phyloP scores from a whole-genome alignment of 2,329 filamentous ascomycete genomes.

The Phoma sp. region DNA sequence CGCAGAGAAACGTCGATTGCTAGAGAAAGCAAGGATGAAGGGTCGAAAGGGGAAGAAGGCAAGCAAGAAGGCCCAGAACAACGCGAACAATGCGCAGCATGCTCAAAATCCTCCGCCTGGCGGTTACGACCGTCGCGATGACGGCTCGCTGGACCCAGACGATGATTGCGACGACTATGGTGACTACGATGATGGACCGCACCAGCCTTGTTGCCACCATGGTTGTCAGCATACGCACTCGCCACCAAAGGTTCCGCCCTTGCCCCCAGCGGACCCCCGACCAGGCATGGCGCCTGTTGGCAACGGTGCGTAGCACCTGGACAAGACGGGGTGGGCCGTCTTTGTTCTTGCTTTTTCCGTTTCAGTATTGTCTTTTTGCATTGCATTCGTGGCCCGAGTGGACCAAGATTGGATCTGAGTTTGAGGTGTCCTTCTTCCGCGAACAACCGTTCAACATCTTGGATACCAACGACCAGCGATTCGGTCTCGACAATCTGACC shows the following conservation, averaged over 20 bases:
- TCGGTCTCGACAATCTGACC: neutral
- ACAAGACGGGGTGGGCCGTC: conserved; percentile 50
- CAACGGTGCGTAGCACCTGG: conserved; percentile 43
- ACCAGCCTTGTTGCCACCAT: conserved; percentile 39
- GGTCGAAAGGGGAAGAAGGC: conserved; percentile 87
- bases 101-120: conserved; percentile 39
- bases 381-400: conserved; percentile 32
- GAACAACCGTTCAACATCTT: neutral
- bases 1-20: conserved; percentile 80
- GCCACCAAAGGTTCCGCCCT: conserved; percentile 33
- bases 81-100: conserved; percentile 40
- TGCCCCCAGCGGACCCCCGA: conserved; percentile 36
- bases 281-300: conserved; percentile 27
- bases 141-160: conserved; percentile 40
- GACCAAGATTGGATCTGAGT: conserved; percentile 3
- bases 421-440: neutral
- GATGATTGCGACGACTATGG: conserved; percentile 47
- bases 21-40: conserved; percentile 95
- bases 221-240: conserved; percentile 41
- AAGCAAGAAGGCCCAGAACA: conserved; percentile 63
- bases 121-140: conserved; percentile 42
- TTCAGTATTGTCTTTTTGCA: conserved; percentile 35
- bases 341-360: conserved; percentile 46
- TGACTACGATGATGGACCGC: conserved; percentile 41
- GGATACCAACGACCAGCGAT: neutral